Evolutionary conservation across 1,139 yeast genomes (phyloP), one percentile per base, ranked within the genome.

Genomic region (Lodderomyces beijingensis): DNA sequence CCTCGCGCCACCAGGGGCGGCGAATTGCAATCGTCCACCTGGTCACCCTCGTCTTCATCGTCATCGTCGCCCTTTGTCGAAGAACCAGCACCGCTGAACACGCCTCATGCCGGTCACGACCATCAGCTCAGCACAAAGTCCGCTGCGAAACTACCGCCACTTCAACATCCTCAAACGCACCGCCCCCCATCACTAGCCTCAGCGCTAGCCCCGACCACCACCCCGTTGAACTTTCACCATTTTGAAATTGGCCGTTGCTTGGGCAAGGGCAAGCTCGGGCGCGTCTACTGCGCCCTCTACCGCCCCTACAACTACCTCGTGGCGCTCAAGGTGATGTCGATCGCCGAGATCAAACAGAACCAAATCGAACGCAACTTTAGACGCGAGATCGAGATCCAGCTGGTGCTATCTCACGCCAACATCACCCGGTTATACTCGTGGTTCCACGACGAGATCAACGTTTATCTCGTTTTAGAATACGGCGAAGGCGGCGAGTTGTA

Each of bases 211-310:
- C n/a, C n/a, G n/a, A n/a, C n/a, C n/a, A n/a, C n/a, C n/a, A n/a
- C n/a, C n/a, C n/a, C n/a, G n/a, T n/a, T n/a, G n/a, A 17, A 24
- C 15, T 53, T 79, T 17, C 60, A 69, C 19, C 94, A 86, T 51
- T 91, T 87, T 60, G 96, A 88, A 46, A 71, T 91, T 28, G 98
- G 98, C 9, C 74, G 82, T 35, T 79, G 84, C 37, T 68, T 91
- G 24, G 98, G 98, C 0, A 87, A 86, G 51, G 98, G 98, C 3
- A 88, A 88, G 55, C 77, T 89, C 47, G 98, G 98, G 3, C 79
- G 77, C 45, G 98, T 91, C 0, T 89, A 88, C 56, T 85, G 95
- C 49, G 97, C 84, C 10, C 70, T 74, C 39, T 96, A 89, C 51
- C 79, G 74, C 45, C 49, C 59, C 19, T 73, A 87, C 0, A 95